Evolutionary conservation across 148 eudicot species (phyloP).

Genomic region (Fallopia convolvulus): DNA sequence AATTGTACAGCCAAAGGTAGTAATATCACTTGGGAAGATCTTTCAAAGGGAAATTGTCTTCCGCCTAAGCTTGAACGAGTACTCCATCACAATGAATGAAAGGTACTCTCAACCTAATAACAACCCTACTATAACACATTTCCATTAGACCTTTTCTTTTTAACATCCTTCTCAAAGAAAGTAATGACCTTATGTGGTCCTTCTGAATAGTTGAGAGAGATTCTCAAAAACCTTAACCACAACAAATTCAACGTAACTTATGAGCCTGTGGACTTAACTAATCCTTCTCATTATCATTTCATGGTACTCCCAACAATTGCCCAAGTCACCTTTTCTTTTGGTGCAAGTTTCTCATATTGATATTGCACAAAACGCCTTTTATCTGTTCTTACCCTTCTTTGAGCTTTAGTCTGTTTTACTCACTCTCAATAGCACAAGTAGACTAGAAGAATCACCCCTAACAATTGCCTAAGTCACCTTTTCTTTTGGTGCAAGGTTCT

Average conservation of each 20-base stretch:
- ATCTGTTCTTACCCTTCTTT: neutral
- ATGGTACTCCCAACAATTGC: neutral
- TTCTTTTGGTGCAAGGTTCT: neutral
- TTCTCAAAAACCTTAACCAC: neutral
- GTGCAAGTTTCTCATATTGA: too few relatives aligned
- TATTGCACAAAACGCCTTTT: too few relatives aligned
- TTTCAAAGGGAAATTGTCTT: neutral
- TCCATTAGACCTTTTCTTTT: neutral
- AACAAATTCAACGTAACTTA: neutral
- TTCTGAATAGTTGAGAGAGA: neutral
- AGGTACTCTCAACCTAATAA: neutral
- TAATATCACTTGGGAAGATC: neutral
- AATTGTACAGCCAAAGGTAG: neutral
- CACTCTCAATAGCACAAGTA: neutral
- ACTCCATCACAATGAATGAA: neutral
- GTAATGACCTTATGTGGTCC: neutral
- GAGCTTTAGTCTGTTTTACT: neutral
- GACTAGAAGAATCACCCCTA: neutral
- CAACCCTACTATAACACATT: neutral
- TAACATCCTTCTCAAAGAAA: neutral
- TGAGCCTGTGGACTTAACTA: neutral
- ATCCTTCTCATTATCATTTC: neutral
- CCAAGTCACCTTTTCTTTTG: too few relatives aligned
- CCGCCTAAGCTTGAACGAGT: neutral
- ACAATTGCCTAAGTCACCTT: neutral